Conservation (phyloP, 2,329 filamentous ascomycete genomes). For the Trichoderma sp. region DNA sequence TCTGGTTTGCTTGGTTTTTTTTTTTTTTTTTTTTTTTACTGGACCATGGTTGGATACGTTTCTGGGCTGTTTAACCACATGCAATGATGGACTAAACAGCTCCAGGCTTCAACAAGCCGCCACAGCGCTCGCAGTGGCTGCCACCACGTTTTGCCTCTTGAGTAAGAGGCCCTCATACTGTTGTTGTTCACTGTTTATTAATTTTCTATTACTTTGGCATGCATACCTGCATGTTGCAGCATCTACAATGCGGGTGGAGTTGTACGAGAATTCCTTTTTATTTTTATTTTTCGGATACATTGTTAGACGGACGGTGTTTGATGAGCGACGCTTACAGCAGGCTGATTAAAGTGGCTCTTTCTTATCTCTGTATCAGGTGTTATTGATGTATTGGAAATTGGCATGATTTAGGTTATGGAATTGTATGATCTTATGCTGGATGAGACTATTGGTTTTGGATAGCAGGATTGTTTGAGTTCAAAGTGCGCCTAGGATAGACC, state of each 20-base stretch:
- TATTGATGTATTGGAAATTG: not conserved
- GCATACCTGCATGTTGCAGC: not conserved
- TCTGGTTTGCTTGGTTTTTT: not conserved
- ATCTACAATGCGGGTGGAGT: not conserved
- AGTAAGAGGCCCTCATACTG: not conserved
- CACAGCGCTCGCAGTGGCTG: not conserved
- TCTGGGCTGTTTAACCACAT: not conserved
- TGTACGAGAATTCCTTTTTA: not conserved
- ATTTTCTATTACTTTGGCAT: not conserved
- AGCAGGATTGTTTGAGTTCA: not conserved
- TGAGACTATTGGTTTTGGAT: not conserved
- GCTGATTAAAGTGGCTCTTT: not conserved
- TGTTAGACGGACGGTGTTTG: not conserved
- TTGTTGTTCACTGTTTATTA: not conserved
- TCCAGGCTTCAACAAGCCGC: not conserved
- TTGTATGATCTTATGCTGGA: not conserved
- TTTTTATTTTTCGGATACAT: not conserved
- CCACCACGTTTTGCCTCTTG: not conserved
- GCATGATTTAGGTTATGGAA: not conserved
- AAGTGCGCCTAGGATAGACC: conserved; percentile 16
- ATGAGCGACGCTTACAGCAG: not conserved
- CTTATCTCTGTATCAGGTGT: not conserved
- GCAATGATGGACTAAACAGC: not conserved
- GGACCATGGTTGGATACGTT: conserved; percentile 14
- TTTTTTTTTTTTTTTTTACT: not conserved